Base-by-base conservation (phyloP, 306 rosid genomes). In the Cucurbita pepo region DNA sequence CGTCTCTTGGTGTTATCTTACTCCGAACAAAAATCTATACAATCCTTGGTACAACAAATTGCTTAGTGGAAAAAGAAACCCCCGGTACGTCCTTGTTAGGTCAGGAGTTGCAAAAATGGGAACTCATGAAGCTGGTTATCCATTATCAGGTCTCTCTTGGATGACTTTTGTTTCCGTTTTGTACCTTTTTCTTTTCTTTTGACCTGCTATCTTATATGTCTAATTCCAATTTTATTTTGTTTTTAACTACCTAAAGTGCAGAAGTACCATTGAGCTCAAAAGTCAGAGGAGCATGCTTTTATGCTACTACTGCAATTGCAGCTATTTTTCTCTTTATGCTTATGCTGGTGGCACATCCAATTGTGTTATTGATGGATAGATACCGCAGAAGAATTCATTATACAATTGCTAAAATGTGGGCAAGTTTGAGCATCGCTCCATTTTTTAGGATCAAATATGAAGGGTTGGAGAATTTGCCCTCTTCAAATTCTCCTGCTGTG, bases 391-490 rank as follows among this genome's bases (percentile, higher is more conserved):
- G 85, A 82, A 86, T 81, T 69, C 95, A 85, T 36, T 79, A 81
- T 59, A 81, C 82, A 77, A 62, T 94, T 76, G 99, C 99, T 72
- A 91, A 91, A 80, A 38, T 84, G 41, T 94, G 99, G 99, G 96
- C 99, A 22, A 71, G 55, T 10, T 55, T 86, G 44, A 79, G 92
- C 4, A 87, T 91, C 37, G 30, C 82, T 13, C 96, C 89, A n/a
- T 94, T 90, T 84, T 81, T 76, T 53, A 86, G 83, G 76, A 83
- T 94, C 57, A 73, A 89, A 74, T 83, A 80, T 69, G 84, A 82
- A 86, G 99, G 99, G 56, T 64, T 94, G 78, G 96, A 89, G 86
- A 94, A 94, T 82, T 82, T 94, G 61, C 99, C 95, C 15, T 77
- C 90, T 54, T 81, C 87, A 1, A 89, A 88, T 76, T 79, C 86